Evolutionary conservation across 1,284 basidiomycete species (phyloP).

Genomic region (Violaceomyces palustris): DNA sequence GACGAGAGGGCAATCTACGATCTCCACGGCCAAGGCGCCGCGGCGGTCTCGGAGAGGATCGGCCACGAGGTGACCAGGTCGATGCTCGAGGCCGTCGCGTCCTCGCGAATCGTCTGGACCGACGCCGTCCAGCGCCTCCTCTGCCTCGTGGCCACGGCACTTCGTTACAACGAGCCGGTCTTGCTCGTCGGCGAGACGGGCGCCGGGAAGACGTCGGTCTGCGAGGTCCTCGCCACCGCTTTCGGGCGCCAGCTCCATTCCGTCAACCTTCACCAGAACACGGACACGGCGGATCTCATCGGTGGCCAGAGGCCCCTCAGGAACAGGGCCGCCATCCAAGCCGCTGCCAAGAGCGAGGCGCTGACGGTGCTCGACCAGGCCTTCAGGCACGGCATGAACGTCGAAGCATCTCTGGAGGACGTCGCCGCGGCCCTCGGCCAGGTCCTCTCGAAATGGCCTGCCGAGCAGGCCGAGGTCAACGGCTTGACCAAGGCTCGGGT

Average conservation of each 20-base stretch:
- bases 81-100: slow-evolving; percentile 54
- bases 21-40: slow-evolving; percentile 54
- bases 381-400: slow-evolving; percentile 8
- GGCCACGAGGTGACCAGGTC: slow-evolving; percentile 15
- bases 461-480: background rate
- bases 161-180: slow-evolving; percentile 88
- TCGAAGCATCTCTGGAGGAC: slow-evolving; percentile 16
- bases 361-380: slow-evolving; percentile 25
- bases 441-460: slow-evolving; percentile 7
- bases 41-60: slow-evolving; percentile 28
- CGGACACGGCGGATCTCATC: slow-evolving; percentile 95
- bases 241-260: slow-evolving; percentile 64
- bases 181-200: slow-evolving; percentile 98
- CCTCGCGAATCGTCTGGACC: slow-evolving; percentile 72
- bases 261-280: slow-evolving; percentile 97
- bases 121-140: slow-evolving; percentile 86
- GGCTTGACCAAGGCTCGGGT: slow-evolving; percentile 42
- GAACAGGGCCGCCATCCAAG: slow-evolving; percentile 61
- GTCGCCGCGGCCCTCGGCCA: slow-evolving; percentile 14
- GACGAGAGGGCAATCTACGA: slow-evolving; percentile 61
- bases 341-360: slow-evolving; percentile 49
- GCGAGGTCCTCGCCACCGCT: slow-evolving; percentile 77
- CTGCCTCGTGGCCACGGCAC: slow-evolving; percentile 72
- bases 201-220: slow-evolving; percentile 94
- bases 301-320: slow-evolving; percentile 90